A percentile compares a stretch with the other conserved stretches of the same genome.
Evolutionary conservation across 148 eudicot species (phyloP).

Genomic region (Diospyros lotus): DNA sequence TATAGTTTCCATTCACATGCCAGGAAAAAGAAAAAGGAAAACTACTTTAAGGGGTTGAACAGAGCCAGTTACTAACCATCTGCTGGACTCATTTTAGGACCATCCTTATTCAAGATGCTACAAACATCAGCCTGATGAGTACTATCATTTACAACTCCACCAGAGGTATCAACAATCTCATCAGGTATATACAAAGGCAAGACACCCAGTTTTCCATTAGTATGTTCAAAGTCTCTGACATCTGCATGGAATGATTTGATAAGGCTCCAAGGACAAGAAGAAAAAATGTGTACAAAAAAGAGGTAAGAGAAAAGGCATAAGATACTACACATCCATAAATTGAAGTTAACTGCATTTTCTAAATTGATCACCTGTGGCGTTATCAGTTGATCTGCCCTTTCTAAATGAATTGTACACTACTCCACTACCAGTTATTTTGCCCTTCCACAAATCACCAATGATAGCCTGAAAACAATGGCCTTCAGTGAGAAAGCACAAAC

Average conservation of each 20-base stretch:
- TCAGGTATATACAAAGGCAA: no score
- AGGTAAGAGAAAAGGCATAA: neutral
- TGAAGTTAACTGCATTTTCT: conserved; percentile 5
- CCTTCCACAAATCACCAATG: conserved; percentile 73
- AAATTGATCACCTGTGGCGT: conserved; percentile 39
- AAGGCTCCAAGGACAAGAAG: neutral
- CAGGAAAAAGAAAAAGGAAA: no score
- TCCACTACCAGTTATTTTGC: conserved; percentile 66
- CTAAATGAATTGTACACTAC: conserved; percentile 43
- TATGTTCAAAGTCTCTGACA: no score
- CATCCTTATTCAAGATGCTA: no score
- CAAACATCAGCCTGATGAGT: no score
- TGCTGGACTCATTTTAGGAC: no score
- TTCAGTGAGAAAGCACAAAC: conserved; percentile 2
- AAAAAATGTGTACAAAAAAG: neutral
- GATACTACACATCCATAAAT: conserved; percentile 7
- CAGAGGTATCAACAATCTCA: no score
- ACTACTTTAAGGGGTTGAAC: no score
- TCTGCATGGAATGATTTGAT: neutral
- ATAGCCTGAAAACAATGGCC: conserved; percentile 41
- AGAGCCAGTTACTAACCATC: no score
- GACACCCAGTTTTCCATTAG: no score
- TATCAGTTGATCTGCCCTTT: conserved; percentile 51
- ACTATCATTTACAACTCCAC: no score
- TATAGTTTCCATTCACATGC: no score